Evolutionary conservation across 148 eudicot genomes (phyloP).

Genomic region (Rheum nobile): DNA sequence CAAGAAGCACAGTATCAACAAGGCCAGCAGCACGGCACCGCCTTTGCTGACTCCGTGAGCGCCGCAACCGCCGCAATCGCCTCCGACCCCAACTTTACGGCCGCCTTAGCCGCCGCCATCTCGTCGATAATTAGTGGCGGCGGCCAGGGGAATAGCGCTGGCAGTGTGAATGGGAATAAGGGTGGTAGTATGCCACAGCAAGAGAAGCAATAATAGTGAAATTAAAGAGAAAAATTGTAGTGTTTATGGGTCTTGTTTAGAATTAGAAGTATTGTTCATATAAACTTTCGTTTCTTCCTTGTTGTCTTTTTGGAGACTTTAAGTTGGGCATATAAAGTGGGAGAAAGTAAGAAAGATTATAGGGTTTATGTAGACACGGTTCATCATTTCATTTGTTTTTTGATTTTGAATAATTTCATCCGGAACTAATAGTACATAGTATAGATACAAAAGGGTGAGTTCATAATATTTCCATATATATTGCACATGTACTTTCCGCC

Average conservation of each 20-base stretch:
- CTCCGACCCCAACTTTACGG: slow-evolving; percentile 80
- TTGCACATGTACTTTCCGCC: not conserved
- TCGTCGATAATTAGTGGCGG: slow-evolving; percentile 54
- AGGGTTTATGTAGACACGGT: not conserved
- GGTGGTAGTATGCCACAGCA: slow-evolving; percentile 8
- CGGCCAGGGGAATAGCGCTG: slow-evolving; percentile 17
- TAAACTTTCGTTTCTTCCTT: slow-evolving; percentile 1
- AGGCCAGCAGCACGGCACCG: slow-evolving; percentile 20
- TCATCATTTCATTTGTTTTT: not conserved
- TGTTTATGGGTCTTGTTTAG: not conserved
- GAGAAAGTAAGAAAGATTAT: not conserved
- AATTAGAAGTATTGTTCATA: slow-evolving; percentile 1
- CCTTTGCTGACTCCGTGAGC: slow-evolving; percentile 45
- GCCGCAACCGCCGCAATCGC: slow-evolving; percentile 87
- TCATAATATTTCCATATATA: not conserved
- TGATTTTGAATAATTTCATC: slow-evolving; percentile 6
- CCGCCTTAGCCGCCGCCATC: slow-evolving; percentile 82
- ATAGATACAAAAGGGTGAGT: not conserved
- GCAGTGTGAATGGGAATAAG: not conserved
- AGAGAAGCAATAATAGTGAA: not conserved
- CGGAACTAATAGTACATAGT: not conserved
- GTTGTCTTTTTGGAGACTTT: not conserved
- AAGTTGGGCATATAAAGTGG: not conserved
- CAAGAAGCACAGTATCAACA: slow-evolving; percentile 11
- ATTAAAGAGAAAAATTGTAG: not conserved